phyloP scores from a whole-genome alignment of 2,329 filamentous ascomycete species.

The Ceratocystis huliohia region DNA sequence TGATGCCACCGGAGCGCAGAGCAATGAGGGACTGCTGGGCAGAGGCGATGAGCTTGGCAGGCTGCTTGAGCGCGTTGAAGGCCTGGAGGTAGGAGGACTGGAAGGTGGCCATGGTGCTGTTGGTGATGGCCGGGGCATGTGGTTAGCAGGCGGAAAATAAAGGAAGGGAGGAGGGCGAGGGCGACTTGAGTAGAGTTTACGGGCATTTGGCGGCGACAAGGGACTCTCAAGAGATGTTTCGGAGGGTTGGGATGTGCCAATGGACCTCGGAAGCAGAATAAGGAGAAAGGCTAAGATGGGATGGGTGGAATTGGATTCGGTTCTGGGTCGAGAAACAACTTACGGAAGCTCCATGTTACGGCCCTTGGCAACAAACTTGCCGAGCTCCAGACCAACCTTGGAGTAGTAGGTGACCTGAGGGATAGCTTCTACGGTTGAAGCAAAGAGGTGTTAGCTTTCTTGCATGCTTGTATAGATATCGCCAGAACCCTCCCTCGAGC shows the following conservation, averaged over 20 bases:
- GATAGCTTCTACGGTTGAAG: slow-evolving; percentile 52
- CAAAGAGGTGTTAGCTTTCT: slow-evolving; percentile 10
- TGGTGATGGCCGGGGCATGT: not conserved
- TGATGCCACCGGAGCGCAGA: slow-evolving; percentile 52
- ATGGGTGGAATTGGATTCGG: not conserved
- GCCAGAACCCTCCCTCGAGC: not conserved
- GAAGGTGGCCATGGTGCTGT: slow-evolving; percentile 65
- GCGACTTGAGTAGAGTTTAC: not conserved
- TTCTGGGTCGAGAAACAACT: slow-evolving; percentile 32
- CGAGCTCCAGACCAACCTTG: slow-evolving; percentile 74
- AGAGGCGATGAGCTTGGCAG: slow-evolving; percentile 44
- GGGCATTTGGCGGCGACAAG: not conserved
- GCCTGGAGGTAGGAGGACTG: slow-evolving; percentile 73
- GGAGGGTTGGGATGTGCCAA: not conserved
- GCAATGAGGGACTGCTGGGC: slow-evolving; percentile 46
- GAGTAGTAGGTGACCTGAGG: slow-evolving; percentile 86
- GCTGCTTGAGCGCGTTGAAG: slow-evolving; percentile 59
- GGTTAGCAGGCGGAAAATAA: slow-evolving; percentile 12
- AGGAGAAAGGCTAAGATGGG: not conserved
- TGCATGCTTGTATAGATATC: not conserved
- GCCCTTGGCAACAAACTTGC: slow-evolving; percentile 72
- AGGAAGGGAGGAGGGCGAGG: slow-evolving; percentile 9
- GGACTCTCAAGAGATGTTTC: not conserved
- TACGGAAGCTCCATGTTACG: slow-evolving; percentile 95
- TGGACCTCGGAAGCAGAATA: too few relatives aligned